Conservation (phyloP, 352 stramenopile species). For the Pythium sukuiense region DNA sequence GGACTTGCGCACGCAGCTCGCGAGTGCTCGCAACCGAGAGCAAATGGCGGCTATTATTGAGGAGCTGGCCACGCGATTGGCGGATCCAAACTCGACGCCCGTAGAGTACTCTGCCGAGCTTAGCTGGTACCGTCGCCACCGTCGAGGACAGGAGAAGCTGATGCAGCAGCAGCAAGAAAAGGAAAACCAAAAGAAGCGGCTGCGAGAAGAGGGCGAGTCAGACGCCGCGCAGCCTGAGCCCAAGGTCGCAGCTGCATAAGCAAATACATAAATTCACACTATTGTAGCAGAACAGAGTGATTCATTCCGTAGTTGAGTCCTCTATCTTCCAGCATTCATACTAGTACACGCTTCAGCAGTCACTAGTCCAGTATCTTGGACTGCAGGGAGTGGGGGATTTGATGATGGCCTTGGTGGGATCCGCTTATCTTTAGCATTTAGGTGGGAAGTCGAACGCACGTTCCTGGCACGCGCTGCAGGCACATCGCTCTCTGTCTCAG, state of each 20-base stretch:
- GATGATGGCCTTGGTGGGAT: too few relatives aligned
- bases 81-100: constrained; percentile 18
- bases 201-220: constrained; percentile 15
- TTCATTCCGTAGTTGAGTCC: too few relatives aligned
- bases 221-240: constrained; percentile 16
- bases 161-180: constrained; percentile 51
- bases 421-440: too few relatives aligned
- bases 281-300: too few relatives aligned
- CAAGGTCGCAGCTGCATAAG: constrained; percentile 14
- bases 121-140: constrained; percentile 86
- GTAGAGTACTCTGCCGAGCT: constrained; percentile 53
- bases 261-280: not conserved
- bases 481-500: too few relatives aligned
- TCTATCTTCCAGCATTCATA: too few relatives aligned
- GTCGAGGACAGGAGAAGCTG: constrained; percentile 65
- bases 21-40: constrained; percentile 49
- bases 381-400: too few relatives aligned
- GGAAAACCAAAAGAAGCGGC: constrained; percentile 15
- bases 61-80: constrained; percentile 46
- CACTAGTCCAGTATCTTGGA: too few relatives aligned
- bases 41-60: constrained; percentile 63
- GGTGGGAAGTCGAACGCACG: too few relatives aligned
- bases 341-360: too few relatives aligned
- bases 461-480: too few relatives aligned
- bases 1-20: constrained; percentile 65